Conservation (phyloP, 805 yeast species). For the Candida chauliodis region DNA sequence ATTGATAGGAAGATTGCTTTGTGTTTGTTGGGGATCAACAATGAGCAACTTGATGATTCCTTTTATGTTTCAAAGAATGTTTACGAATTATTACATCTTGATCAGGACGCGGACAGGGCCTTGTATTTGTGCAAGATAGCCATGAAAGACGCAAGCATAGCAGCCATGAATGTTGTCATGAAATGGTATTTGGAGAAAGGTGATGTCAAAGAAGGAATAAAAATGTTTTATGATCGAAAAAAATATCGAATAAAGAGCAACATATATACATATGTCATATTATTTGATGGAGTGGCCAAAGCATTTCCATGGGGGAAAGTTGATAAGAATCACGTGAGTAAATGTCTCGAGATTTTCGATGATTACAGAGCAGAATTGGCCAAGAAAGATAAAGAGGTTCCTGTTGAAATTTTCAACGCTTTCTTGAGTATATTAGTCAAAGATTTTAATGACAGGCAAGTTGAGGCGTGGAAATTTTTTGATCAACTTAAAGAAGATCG, state of each 20-base stretch:
- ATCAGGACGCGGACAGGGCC: slow-evolving; percentile 50
- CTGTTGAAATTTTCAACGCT: slow-evolving; percentile 33
- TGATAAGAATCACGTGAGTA: slow-evolving; percentile 15
- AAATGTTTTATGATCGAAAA: slow-evolving; percentile 50
- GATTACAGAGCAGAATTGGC: slow-evolving; percentile 9
- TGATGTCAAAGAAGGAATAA: slow-evolving; percentile 46
- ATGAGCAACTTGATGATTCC: slow-evolving; percentile 57
- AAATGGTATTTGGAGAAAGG: slow-evolving; percentile 44
- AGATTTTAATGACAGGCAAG: slow-evolving; percentile 29
- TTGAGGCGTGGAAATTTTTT: slow-evolving; percentile 36
- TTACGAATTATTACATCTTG: slow-evolving; percentile 46
- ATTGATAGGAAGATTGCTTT: slow-evolving; percentile 46
- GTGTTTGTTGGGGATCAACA: slow-evolving; percentile 56
- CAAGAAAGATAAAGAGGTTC: slow-evolving; percentile 2
- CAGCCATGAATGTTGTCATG: slow-evolving; percentile 62
- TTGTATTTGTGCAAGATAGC: slow-evolving; percentile 47
- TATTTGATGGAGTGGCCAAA: slow-evolving; percentile 35
- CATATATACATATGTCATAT: slow-evolving; percentile 36
- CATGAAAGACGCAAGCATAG: slow-evolving; percentile 43
- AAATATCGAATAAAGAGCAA: slow-evolving; percentile 59
- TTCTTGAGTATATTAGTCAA: slow-evolving; percentile 33
- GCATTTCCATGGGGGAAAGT: slow-evolving; percentile 31
- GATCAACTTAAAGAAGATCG: slow-evolving; percentile 21
- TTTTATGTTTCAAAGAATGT: slow-evolving; percentile 53
- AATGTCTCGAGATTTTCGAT: slow-evolving; percentile 20